Evolutionary conservation across 495 filamentous ascomycete species (phyloP).

Genomic region (Sordaria brevicollis): DNA sequence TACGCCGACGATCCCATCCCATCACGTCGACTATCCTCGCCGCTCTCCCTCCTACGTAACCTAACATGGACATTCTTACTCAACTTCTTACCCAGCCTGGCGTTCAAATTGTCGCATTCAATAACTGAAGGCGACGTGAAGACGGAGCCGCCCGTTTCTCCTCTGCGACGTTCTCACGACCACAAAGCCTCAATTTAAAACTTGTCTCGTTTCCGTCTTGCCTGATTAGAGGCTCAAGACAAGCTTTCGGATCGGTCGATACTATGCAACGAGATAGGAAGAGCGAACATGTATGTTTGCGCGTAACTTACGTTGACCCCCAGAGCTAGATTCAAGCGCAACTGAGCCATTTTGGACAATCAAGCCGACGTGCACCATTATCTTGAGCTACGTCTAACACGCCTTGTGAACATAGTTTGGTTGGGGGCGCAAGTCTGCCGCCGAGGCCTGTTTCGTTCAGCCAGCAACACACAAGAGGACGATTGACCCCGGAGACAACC

Average conservation of each 20-base stretch:
- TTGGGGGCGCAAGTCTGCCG: slow-evolving; percentile 11
- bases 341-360: background rate
- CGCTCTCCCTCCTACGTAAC: background rate
- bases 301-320: background rate
- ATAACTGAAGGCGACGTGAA: background rate
- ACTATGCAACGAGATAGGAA: slow-evolving; percentile 4
- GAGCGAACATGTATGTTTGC: slow-evolving; percentile 6
- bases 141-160: background rate
- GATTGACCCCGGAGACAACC: slow-evolving; percentile 1
- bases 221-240: background rate
- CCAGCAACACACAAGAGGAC: slow-evolving; percentile 13
- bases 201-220: background rate
- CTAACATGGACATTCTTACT: background rate
- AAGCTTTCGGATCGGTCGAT: background rate
- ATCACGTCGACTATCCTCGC: background rate
- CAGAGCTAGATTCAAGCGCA: background rate
- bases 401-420: slow-evolving; percentile 2
- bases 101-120: background rate
- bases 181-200: background rate
- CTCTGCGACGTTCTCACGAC: background rate
- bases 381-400: background rate
- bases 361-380: background rate
- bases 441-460: slow-evolving; percentile 11
- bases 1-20: too few relatives aligned
- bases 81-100: background rate